These are phyloP conservation scores for Vigna reflexopilosa DNA, from an alignment of 306 rosid species.

Conservation along the genomic window DNA sequence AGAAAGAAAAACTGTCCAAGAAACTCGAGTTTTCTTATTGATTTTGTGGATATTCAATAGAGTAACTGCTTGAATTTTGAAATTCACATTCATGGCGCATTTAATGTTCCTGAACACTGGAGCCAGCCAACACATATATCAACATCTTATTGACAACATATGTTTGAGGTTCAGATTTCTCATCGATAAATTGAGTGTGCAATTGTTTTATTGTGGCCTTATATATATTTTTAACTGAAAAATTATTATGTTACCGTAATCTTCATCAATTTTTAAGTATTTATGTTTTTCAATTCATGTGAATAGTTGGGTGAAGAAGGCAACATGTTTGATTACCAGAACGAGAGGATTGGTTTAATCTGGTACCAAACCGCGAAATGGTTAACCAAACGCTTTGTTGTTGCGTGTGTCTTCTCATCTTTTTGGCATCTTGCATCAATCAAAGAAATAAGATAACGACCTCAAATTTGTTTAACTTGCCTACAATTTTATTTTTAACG, in stretches of 20 bases:
- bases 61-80: not conserved
- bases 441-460: no score
- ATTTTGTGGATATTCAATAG: not conserved
- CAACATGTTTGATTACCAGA: slow-evolving; percentile 1
- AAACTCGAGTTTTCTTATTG: not conserved
- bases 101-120: not conserved
- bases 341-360: not conserved
- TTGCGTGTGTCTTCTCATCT: no score
- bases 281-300: not conserved
- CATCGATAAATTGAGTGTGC: not conserved
- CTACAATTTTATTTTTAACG: no score
- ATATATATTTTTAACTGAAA: no score
- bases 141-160: not conserved
- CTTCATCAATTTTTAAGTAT: not conserved
- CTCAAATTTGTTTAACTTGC: no score
- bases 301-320: not conserved
- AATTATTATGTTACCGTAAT: not conserved
- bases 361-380: not conserved
- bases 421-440: no score
- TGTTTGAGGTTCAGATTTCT: not conserved
- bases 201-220: no score
- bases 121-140: no score
- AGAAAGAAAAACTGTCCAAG: not conserved
- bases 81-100: not conserved
- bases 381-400: no score